Evolutionary conservation across 768 basidiomycete species (phyloP), one percentile per base, ranked within the genome.

Genomic region (Amanita subjunquillea): DNA sequence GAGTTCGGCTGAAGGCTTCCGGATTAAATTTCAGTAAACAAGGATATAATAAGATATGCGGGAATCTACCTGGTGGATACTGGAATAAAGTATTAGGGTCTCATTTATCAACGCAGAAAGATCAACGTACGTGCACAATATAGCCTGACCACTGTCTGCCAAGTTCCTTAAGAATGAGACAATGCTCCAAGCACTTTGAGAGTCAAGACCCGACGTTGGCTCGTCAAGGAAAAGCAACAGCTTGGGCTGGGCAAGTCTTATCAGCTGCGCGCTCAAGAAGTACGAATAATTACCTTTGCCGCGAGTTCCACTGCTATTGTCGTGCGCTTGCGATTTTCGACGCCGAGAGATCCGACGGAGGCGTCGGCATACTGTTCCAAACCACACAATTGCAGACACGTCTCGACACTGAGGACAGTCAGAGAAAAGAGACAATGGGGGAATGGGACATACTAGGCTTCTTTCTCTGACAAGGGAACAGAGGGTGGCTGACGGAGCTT

Each of bases 291-390:
- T 63, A 91, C 81, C 67, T 91, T 92, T 5, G 90, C 87, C 43
- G 89, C 90, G 7, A 94, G 72, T 63, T 92, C 90, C 30, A 92
- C 90, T 23, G 79, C 91, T 54, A 93, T 93, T 0, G 90, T 93
- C 0, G 87, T 82, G 6, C 90, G 76, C 67, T 92, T 94, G 47
- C 80, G 75, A 55, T 83, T 78, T 57, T 91, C 87, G 22, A 86
- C 77, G 3, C 79, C 77, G 2, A 87, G 69, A 64, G 78, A 76
- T 10, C 79, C 81, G 13, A 86, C 78, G 59, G 80, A 73, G 5
- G 80, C 83, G 56, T 86, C 79, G 4, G 79, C 79, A 37, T 78
- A 72, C 3, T 70, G 68, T 51, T 81, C 78, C 48, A 87, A 65
- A 29, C 83, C 84, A 56, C 85, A 82, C 67, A 87, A 77, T 58